Conservation (phyloP, 2,329 filamentous ascomycete genomes). For the Colletotrichum plurivorum region DNA sequence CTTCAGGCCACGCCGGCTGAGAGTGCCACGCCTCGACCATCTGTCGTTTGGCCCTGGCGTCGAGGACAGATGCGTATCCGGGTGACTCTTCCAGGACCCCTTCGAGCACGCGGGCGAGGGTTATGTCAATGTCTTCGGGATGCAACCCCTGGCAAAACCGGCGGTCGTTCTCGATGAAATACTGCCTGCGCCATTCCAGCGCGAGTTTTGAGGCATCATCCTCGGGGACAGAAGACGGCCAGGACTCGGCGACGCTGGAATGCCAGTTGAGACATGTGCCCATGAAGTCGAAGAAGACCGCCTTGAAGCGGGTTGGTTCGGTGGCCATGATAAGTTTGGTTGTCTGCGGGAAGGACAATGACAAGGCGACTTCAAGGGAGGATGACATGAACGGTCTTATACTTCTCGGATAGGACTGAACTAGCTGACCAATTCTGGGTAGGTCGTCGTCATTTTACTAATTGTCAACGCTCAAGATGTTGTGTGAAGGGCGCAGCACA, state of each 20-base stretch:
- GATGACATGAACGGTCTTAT: no score
- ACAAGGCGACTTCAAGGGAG: no score
- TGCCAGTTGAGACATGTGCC: constrained; percentile 72
- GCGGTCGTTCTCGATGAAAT: constrained; percentile 60
- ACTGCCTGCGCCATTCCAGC: constrained; percentile 64
- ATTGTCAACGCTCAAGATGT: no score
- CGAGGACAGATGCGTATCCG: constrained; percentile 7
- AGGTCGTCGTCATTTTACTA: no score
- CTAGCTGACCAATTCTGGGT: no score
- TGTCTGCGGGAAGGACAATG: not conserved
- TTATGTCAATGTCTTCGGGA: constrained; percentile 66
- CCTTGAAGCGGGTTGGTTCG: constrained; percentile 51
- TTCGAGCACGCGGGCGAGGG: constrained; percentile 59
- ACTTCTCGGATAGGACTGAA: no score
- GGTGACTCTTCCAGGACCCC: constrained; percentile 49
- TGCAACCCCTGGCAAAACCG: constrained; percentile 52
- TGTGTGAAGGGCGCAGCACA: no score
- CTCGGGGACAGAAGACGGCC: constrained; percentile 52
- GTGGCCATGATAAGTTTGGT: not conserved
- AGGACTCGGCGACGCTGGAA: constrained; percentile 50
- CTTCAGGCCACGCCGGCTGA: constrained; percentile 67
- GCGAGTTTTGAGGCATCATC: constrained; percentile 57
- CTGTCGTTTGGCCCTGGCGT: constrained; percentile 37
- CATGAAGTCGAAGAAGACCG: constrained; percentile 71
- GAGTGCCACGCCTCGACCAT: constrained; percentile 61